Base-by-base conservation (phyloP, 2,329 filamentous ascomycete species). In the Kalmusia sp. region DNA sequence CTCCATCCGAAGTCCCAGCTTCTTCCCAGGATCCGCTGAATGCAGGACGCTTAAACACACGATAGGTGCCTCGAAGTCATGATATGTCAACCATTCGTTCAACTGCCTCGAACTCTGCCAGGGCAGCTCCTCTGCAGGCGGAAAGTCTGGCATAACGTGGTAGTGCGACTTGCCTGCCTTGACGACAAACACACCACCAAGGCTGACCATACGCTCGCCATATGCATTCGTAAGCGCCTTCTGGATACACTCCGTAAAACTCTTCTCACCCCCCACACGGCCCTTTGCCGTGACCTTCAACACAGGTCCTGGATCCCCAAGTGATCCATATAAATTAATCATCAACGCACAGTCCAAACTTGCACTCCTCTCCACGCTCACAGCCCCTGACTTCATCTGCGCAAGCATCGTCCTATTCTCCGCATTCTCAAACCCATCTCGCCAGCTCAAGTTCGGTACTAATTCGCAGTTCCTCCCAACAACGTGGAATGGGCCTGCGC, bases 1-100 rank as follows among this genome's bases (percentile, higher is more conserved):
- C 57, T 82, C 80, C 62, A 80, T 76, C 24, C 79, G 64, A 44
- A 81, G 53, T 0, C 66, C 73, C 54, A 79, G 51, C 2, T 59
- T 66, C 33, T 69, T 55, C 6, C 61, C 72, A 0, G 74, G 74
- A 51, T 80, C 76, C 7, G 73, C 70, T 12, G 77, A 61, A 46
- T 61, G 59, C 44, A 61, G 21, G 6, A 61, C 59, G 28, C 49
- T 52, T 31, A 61, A 34, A 41, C 59, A 59, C n/a, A 61, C 51
- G 21, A 61, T 22, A 0, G 56, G 59, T 12, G 48, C 54, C n/a
- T 54, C 47, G 43, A 57, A 55, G 5, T 59, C 54, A 22, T 61
- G 58, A n/a, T 55, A 61, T 11, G 35, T 55, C 39, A 61, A 38
- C 59, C 59, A 61, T 9, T 55, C 28, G 27, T 47, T 43, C 24